phyloP scores from a whole-genome alignment of 345 rosid species.

The Populus ilicifolia region DNA sequence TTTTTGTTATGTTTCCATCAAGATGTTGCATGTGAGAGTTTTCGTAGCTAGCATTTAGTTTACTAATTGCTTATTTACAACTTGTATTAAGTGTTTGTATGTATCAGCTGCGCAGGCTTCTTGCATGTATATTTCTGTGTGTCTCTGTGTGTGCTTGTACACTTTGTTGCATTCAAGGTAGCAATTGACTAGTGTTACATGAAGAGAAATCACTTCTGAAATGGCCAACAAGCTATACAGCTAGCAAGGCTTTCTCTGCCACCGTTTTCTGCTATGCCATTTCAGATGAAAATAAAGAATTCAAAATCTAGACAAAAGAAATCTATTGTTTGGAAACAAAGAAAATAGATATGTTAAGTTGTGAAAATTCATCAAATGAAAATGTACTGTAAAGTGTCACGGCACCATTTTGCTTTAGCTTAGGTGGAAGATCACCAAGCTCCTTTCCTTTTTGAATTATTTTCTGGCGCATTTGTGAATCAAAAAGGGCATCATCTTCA shows the following conservation, averaged over 20 bases:
- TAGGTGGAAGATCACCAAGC: conserved; percentile 50
- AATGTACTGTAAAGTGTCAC: neutral
- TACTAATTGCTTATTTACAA: neutral
- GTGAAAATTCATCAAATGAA: conserved; percentile 1
- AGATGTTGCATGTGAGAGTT: neutral
- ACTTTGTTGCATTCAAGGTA: neutral
- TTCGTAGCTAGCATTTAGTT: neutral
- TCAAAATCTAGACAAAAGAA: neutral
- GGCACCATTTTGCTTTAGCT: conserved; percentile 51
- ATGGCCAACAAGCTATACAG: neutral
- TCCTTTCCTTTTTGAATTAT: conserved; percentile 65
- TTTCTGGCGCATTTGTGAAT: conserved; percentile 78
- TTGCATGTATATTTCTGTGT: neutral
- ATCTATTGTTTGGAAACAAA: neutral
- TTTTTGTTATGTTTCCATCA: neutral
- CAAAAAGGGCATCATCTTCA: conserved; percentile 70
- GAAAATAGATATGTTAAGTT: neutral
- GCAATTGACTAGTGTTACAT: neutral
- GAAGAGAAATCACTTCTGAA: neutral
- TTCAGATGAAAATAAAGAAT: neutral
- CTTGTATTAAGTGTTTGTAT: neutral
- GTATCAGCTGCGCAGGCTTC: neutral
- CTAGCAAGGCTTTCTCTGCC: neutral
- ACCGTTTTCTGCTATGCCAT: neutral
- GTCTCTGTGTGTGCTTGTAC: neutral